Conservation (phyloP, 1,139 yeast species). For the Pichia sp. region DNA sequence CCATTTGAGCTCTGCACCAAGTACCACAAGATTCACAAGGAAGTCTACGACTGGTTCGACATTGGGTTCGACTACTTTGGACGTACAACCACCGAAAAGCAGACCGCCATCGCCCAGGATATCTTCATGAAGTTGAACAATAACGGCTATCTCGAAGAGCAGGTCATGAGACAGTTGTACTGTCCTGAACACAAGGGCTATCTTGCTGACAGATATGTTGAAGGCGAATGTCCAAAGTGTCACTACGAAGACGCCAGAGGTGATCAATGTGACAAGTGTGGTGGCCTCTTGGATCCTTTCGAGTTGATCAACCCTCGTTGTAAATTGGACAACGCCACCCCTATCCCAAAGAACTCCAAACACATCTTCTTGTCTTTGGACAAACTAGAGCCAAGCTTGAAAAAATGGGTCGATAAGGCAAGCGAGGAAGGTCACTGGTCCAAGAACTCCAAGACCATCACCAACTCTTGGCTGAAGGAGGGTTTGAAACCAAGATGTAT, state of each 20-base stretch:
- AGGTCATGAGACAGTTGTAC: conserved; percentile 81
- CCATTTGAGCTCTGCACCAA: conserved; percentile 89
- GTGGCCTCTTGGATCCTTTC: conserved; percentile 80
- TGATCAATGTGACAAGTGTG: conserved; percentile 98
- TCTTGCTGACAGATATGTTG: conserved; percentile 94
- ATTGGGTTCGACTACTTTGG: conserved; percentile 94
- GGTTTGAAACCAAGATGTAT: conserved; percentile 94
- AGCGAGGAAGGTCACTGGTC: conserved; percentile 83
- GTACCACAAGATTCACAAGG: conserved; percentile 78
- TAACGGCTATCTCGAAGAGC: conserved; percentile 78
- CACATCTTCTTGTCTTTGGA: conserved; percentile 82
- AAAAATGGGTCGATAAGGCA: conserved; percentile 66
- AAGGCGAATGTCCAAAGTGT: conserved; percentile 97
- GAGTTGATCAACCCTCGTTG: conserved; percentile 93
- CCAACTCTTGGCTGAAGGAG: conserved; percentile 88
- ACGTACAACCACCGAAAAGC: conserved; percentile 87
- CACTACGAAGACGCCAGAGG: conserved; percentile 96
- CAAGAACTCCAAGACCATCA: conserved; percentile 79
- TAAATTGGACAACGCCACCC: conserved; percentile 81
- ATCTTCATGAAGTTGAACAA: conserved; percentile 71
- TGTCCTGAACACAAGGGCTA: conserved; percentile 88
- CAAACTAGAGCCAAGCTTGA: conserved; percentile 71
- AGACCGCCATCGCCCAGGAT: conserved; percentile 94
- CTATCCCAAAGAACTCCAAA: conserved; percentile 74
- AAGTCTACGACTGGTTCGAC: conserved; percentile 94